Conservation (phyloP, 2,329 filamentous ascomycete species). For the Trematosphaeria pertusa region DNA sequence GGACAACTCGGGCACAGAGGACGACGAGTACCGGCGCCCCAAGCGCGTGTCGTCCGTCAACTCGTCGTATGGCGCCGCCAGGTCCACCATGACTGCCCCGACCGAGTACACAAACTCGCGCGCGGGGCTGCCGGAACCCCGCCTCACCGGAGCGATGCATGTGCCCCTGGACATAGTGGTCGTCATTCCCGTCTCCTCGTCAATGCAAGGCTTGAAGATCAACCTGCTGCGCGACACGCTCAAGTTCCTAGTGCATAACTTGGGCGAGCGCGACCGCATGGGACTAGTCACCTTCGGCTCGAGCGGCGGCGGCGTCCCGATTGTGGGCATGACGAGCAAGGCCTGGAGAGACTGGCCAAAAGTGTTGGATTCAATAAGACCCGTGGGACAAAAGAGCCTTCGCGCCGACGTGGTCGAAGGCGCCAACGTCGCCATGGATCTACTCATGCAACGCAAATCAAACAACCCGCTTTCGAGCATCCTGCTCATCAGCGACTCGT, state of each 20-base stretch:
- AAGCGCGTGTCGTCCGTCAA: constrained; percentile 82
- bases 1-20: constrained; percentile 82
- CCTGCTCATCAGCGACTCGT: constrained; percentile 95
- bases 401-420: constrained; percentile 97
- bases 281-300: constrained; percentile 96
- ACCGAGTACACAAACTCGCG: constrained; percentile 86
- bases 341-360: constrained; percentile 91
- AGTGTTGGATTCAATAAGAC: constrained; percentile 84
- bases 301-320: constrained; percentile 86
- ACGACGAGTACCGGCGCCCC: constrained; percentile 77
- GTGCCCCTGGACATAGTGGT: constrained; percentile 95
- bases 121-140: constrained; percentile 51
- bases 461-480: constrained; percentile 96
- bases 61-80: constrained; percentile 82
- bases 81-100: constrained; percentile 85
- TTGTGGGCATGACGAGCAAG: constrained; percentile 98
- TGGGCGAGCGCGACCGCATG: constrained; percentile 95
- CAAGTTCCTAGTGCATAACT: constrained; percentile 86
- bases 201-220: constrained; percentile 99
- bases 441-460: constrained; percentile 96
- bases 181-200: constrained; percentile 95
- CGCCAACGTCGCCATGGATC: constrained; percentile 96
- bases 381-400: constrained; percentile 94
- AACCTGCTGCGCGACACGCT: constrained; percentile 90
- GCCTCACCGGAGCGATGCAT: constrained; percentile 68